Conservation (phyloP, 1,139 yeast species). For the Pneumocystis sp. region DNA sequence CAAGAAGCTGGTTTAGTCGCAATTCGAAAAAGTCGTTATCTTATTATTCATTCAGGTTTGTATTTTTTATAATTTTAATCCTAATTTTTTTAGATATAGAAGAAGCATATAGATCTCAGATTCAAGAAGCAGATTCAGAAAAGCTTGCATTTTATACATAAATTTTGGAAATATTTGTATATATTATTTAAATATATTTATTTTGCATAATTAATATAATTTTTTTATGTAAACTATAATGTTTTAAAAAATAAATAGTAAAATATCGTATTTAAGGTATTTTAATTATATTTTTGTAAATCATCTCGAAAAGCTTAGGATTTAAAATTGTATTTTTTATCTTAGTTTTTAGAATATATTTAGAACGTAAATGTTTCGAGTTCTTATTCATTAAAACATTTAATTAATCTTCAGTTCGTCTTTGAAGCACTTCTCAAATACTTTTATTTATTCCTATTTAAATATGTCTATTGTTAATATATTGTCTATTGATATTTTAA, state of each 20-base stretch:
- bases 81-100: constrained; percentile 72
- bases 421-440: not conserved
- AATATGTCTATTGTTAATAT: constrained; percentile 85
- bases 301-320: too few relatives aligned
- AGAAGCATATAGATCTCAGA: constrained; percentile 94
- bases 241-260: not conserved
- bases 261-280: not conserved
- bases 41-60: constrained; percentile 38
- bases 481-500: constrained; percentile 78
- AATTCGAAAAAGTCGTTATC: constrained; percentile 91
- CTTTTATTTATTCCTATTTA: not conserved
- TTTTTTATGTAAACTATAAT: not conserved
- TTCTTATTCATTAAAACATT: not conserved
- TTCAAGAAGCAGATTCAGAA: constrained; percentile 92
- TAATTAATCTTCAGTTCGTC: not conserved
- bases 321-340: too few relatives aligned
- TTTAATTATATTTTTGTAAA: not conserved
- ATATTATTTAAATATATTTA: not conserved
- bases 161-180: not conserved
- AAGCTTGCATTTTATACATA: constrained; percentile 94
- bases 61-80: not conserved
- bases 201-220: not conserved
- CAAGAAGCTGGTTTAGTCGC: constrained; percentile 99
- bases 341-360: too few relatives aligned
- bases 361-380: too few relatives aligned